phyloP scores from a whole-genome alignment of 305 asterid species.

The Solanum hybrid region DNA sequence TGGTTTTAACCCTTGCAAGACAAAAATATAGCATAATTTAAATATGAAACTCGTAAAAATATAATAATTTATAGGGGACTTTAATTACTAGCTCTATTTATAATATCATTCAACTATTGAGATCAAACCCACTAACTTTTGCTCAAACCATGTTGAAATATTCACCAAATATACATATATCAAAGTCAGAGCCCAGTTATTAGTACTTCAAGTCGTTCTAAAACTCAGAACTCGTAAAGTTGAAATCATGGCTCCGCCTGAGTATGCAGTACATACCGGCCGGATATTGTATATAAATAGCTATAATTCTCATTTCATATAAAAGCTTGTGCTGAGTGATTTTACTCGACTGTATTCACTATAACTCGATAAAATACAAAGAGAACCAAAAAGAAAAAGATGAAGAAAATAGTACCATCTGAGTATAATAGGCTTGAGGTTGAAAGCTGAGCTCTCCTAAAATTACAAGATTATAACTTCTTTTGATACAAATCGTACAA shows the following conservation, averaged over 20 bases:
- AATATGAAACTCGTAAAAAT: neutral
- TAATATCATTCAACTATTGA: neutral
- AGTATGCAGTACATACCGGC: neutral
- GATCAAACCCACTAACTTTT: neutral
- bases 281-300: neutral
- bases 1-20: neutral
- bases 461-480: neutral
- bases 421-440: neutral
- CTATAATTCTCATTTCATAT: conserved; percentile 6
- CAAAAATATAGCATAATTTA: neutral
- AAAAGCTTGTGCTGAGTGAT: neutral
- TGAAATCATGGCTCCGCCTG: neutral
- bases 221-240: neutral
- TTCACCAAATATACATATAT: neutral
- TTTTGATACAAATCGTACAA: conserved; percentile 6
- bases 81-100: neutral
- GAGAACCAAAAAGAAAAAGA: neutral
- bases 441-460: neutral
- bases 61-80: no score
- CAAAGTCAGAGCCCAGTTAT: neutral
- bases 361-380: neutral
- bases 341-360: neutral
- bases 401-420: neutral
- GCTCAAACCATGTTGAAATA: neutral
- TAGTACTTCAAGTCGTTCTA: neutral